Base-by-base conservation (phyloP, 768 basidiomycete species). In the Calocybe indica region DNA sequence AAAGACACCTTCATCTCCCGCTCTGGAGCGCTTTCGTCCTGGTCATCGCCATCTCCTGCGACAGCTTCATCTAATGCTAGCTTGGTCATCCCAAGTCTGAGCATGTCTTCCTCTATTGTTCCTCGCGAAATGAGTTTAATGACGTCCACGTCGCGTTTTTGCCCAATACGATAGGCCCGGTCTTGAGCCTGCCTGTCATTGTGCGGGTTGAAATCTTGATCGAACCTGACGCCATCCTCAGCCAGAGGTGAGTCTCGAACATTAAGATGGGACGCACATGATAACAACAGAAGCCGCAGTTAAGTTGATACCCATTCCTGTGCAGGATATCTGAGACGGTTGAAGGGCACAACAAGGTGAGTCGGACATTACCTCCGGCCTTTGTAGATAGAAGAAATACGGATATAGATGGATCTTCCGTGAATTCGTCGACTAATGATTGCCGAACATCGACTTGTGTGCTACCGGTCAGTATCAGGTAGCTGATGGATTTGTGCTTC, bases 171-270 rank as follows among this genome's bases (percentile, higher is more conserved):
- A 65, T 97, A 98, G 22, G 93, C 93, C 32, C 96, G 83, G 65
- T 99, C 96, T 50, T 95, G 92, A 1, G 96, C 96, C 68, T 99
- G 96, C 51, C 88, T 82, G 66, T 98, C 96, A 62, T 99, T 99
- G 68, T 92, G 90, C 3, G 90, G 90, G 62, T 98, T 98, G 68
- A 97, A 99, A 63, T 98, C 95, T 61, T 95, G 93, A 62, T 99
- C 95, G 61, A 93, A 96, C 81, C 86, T 88, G 49, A 22, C 22
- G 22, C 22, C 22, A 22, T 22, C 22, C 22, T 22, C 29, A 37
- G 7, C 49, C 63, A 44, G 37, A 28, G 29, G 6, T 46, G 22
- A 47, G 34, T 33, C 34, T 37, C 30, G n/a, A 22, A 37, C 22
- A 37, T 47, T 41, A 43, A 52, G 47, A 5, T 58, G 31, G 31